Evolutionary conservation across 768 basidiomycete genomes (phyloP).

Genomic region (Naganishia friedmannii): DNA sequence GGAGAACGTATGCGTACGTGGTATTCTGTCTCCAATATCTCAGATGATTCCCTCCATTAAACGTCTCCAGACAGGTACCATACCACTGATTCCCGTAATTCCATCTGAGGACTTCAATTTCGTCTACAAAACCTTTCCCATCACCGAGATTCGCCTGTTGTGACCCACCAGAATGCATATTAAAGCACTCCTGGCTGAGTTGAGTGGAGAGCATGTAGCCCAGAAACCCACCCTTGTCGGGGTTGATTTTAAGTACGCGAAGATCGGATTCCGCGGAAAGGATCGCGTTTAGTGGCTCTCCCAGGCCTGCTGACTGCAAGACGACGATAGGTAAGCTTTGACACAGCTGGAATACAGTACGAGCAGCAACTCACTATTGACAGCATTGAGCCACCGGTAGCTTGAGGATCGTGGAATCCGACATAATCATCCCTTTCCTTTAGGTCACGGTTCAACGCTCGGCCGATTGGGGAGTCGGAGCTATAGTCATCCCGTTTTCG

Average conservation of each 20-base stretch:
- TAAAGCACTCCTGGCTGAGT: constrained; percentile 70
- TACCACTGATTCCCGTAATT: constrained; percentile 74
- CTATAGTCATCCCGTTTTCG: neutral
- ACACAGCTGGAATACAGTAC: neutral
- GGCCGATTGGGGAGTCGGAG: too few species aligned
- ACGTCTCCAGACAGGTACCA: constrained; percentile 82
- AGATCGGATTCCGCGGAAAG: constrained; percentile 72
- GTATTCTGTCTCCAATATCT: constrained; percentile 82
- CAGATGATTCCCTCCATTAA: constrained; percentile 81
- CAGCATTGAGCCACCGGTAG: constrained; percentile 7
- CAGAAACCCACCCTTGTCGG: constrained; percentile 67
- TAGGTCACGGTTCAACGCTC: neutral
- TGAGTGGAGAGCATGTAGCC: constrained; percentile 77
- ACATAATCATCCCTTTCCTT: neutral
- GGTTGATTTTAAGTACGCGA: constrained; percentile 60
- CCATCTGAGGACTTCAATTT: constrained; percentile 79
- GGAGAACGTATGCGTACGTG: constrained; percentile 30
- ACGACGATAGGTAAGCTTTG: neutral
- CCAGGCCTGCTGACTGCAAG: constrained; percentile 54
- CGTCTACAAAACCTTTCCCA: constrained; percentile 68
- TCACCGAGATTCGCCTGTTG: constrained; percentile 81
- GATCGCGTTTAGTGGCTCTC: constrained; percentile 83
- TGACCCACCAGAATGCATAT: constrained; percentile 67
- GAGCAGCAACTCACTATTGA: neutral
- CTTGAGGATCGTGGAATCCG: constrained; percentile 11